Base-by-base conservation (phyloP, 495 filamentous ascomycete genomes). In the Trichocladium uniseriatum region DNA sequence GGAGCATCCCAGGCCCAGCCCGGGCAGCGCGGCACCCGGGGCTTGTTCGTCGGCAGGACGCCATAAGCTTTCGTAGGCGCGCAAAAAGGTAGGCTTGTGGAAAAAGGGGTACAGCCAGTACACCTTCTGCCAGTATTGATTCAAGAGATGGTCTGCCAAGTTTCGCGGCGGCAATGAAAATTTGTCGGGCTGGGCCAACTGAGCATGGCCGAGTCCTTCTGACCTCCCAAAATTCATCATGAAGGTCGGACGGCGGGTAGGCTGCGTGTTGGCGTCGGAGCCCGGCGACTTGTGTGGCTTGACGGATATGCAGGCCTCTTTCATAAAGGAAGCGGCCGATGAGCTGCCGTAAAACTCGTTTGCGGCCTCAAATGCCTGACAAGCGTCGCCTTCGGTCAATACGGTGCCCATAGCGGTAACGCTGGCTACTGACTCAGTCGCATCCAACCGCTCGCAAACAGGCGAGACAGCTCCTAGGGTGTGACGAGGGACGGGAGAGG, bases 21-120 rank as follows among this genome's bases (percentile, higher is more conserved):
- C 24, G 57, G 51, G 31, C 42, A 36, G 4, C 49, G 54, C 13
- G 2, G 24, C 27, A 28, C 18, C 31, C 0, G 40, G 6, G 44
- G 63, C 42, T 44, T 65, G 52, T 9, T 62, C 59, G 1, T 55
- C 42, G 0, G 64, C 50, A 4, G 55, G 49, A 1, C 49, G 49
- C 73, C 70, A 75, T 3, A 76, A 57, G 37, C 62, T 69, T 18
- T 68, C 61, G 43, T 74, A 75, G 2, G 68, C 70, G 11, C 53
- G 52, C 39, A 69, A 49, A 42, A 76, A 73, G 15, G 62, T 66
- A 0, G 67, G 67, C 6, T 69, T 68, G 51, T 76, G 64, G 36
- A 75, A 68, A 45, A 75, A 68, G 0, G 73, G 72, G 43, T 72
- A 72, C 0, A 74, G 52, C 48, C 63, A 69, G 45, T 69, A 65